phyloP scores from a whole-genome alignment of 108 stramenopile species.

The Schizochytrium sp. region DNA sequence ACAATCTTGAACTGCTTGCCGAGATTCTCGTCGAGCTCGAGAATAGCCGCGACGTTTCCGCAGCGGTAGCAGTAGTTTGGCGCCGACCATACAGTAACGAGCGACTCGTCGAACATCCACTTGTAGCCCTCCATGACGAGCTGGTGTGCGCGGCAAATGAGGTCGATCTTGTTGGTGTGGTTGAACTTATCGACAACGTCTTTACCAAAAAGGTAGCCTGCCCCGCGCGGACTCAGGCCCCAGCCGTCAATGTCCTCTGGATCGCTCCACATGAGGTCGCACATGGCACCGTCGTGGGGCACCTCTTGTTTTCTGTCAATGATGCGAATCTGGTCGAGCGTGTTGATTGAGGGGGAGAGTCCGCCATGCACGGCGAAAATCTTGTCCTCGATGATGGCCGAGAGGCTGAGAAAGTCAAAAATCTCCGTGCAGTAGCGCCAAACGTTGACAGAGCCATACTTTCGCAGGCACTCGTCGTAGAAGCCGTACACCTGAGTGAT shows the following conservation, averaged over 20 bases:
- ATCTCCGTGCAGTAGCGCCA: constrained; percentile 98
- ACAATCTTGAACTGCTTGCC: constrained; percentile 82
- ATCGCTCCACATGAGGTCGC: constrained; percentile 97
- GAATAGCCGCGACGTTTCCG: constrained; percentile 89
- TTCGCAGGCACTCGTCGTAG: constrained; percentile 95
- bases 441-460: constrained; percentile 93
- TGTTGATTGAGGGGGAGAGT: constrained; percentile 80
- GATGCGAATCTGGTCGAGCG: constrained; percentile 91
- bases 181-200: constrained; percentile 95
- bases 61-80: constrained; percentile 99
- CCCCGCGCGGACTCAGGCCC: constrained; percentile 92
- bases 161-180: constrained; percentile 72
- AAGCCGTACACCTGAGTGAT: constrained; percentile 98
- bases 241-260: constrained; percentile 94
- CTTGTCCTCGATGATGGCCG: constrained; percentile 89
- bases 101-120: constrained; percentile 79
- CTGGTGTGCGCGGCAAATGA: constrained; percentile 94
- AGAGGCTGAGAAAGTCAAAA: constrained; percentile 84
- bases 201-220: constrained; percentile 93
- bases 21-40: constrained; percentile 91
- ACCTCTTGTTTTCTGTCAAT: constrained; percentile 98
- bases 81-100: constrained; percentile 97
- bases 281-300: constrained; percentile 98
- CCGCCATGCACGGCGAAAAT: constrained; percentile 96
- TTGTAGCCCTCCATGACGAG: constrained; percentile 96